Evolutionary conservation across 306 rosid species (phyloP), one percentile per base, ranked within the genome.

Genomic region (Hylodesmum podocarpum): DNA sequence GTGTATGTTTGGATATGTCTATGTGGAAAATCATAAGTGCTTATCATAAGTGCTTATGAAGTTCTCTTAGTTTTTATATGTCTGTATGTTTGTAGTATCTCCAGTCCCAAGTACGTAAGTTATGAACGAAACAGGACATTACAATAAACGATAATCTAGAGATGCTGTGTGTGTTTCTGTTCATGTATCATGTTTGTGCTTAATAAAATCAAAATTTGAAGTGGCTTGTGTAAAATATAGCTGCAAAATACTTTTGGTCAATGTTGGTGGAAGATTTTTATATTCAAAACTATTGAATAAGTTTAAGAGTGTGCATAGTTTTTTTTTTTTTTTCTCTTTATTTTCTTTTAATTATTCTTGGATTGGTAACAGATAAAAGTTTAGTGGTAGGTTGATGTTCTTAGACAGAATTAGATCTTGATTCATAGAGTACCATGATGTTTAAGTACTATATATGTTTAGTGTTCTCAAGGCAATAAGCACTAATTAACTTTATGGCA

Each of bases 111-210:
- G n/a, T 62, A 34, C 8, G 34, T 62, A 34, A 5, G 34, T 47
- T 28, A 61, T 31, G 80, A 40, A 76, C n/a, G 18, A 28, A 41
- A 21, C 5, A 49, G 66, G 85, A 55, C 27, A 34, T 25, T 27
- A 36, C 28, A 84, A 65, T 80, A 84, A 80, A 50, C 63, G 29
- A 3, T 54, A 41, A 15, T 25, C 40, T 5, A 46, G 66, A 59
- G 53, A 25, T 36, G 69, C 24, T 18, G 44, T n/a, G 44, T n/a
- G 21, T 29, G 58, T n/a, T 39, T 47, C 24, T 78, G 14, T 51
- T 2, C 14, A 75, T 68, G 8, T 67, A 40, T 2, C 14, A 75
- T 68, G 8, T 67, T 4, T 25, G 34, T 53, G 19, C 18, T 51
- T 24, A n/a, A 40, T 47, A 50, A 76, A 69, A 58, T 31, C 40